Evolutionary conservation across 305 asterid genomes (phyloP), one percentile per base, ranked within the genome.

Genomic region (Galium porrigens): DNA sequence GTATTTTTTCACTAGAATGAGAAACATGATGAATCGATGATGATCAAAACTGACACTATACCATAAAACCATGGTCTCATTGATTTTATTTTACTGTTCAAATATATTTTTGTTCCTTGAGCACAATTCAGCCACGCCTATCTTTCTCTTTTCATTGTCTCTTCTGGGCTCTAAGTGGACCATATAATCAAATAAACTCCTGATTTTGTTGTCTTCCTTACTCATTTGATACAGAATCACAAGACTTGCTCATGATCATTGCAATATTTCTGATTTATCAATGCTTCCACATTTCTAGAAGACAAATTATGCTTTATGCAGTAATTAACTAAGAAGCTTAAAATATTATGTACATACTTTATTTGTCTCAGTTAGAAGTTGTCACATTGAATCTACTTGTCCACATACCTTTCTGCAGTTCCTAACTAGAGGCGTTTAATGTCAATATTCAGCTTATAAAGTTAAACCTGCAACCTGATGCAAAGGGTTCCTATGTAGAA

Each of bases 401-500:
- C 37, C 37, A 34, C 37, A 34, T 34, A 34, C 37, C 37, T 34
- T 34, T 34, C n/a, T 11, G 2, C 48, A 41, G 15, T 11, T 41
- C 15, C 48, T 41, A 72, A 34, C 65, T 39, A 3, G 29, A 52
- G 57, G 3, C 27, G 27, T 18, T 57, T 48, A 25, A 51, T 59
- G 65, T 22, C 68, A 65, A 66, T 80, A 7, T 36, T 60, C 88
- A 92, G 99, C 94, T 92, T 70, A 72, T 92, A 76, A 92, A 85
- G 85, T 77, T 89, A 53, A 92, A 86, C 81, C 94, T 87, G 75
- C 95, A 89, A 62, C 91, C 97, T 48, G 97, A 92, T 77, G 76
- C 83, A 54, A 85, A 83, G 76, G 99, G 97, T 69, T 92, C 94
- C 55, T 89, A 85, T 75, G 96, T 92, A 65, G 97, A 92, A 78